Conservation (phyloP, 1,284 basidiomycete species). For the Puccinia novopanici region DNA sequence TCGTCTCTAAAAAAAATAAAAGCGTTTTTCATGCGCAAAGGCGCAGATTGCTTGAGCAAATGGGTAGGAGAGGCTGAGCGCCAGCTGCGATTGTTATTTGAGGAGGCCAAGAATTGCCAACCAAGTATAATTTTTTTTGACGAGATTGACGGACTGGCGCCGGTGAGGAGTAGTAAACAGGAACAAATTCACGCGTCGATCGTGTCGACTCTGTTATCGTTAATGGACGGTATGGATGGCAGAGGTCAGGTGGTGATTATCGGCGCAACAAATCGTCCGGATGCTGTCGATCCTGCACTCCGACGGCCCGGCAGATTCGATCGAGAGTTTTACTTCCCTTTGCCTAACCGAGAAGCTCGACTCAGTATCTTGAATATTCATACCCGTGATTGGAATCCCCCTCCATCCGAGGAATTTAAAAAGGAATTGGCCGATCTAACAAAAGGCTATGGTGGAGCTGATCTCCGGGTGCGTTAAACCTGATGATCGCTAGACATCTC, state of each 20-base stretch:
- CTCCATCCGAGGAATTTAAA: conserved; percentile 68
- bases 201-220: conserved; percentile 88
- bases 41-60: conserved; percentile 94
- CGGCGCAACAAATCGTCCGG: conserved; percentile 94
- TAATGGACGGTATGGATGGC: conserved; percentile 99
- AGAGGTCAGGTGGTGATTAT: conserved; percentile 93
- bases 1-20: conserved; percentile 60
- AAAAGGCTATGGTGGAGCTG: conserved; percentile 97
- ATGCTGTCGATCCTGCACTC: conserved; percentile 93
- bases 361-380: conserved; percentile 88
- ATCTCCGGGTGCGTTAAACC: conserved; percentile 72
- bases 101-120: conserved; percentile 88
- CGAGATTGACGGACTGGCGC: conserved; percentile 97
- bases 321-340: conserved; percentile 95
- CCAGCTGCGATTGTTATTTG: conserved; percentile 90
- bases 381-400: conserved; percentile 86
- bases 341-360: conserved; percentile 81
- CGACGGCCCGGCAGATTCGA: conserved; percentile 94
- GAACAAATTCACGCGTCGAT: conserved; percentile 99
- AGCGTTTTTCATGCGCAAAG: conserved; percentile 99
- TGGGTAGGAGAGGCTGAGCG: conserved; percentile 99
- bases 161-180: conserved; percentile 94
- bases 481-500: neutral
- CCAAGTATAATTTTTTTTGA: conserved; percentile 97
- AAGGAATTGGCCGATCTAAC: conserved; percentile 81